Evolutionary conservation across 2,329 filamentous ascomycete genomes (phyloP), one percentile per base, ranked within the genome.

Genomic region (Fusarium albosuccineum): DNA sequence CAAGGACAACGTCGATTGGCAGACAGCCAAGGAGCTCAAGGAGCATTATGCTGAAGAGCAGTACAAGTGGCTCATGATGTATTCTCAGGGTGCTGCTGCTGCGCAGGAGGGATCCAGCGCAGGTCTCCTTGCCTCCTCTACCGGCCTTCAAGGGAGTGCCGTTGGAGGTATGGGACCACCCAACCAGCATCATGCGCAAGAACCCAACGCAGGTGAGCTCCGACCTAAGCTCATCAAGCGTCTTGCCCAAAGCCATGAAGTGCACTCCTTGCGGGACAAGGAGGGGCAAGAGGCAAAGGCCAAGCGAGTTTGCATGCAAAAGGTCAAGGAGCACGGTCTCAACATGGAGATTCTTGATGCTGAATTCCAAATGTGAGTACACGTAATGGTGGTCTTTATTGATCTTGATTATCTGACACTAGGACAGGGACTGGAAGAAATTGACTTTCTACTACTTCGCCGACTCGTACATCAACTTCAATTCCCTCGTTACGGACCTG

Each of bases 311-410:
- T 97, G 94, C 77, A 96, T 97, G 83, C 93, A 97, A 74, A 99
- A 98, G 80, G 96, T 97, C 55, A 92, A 92, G 70, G 95, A 98
- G 75, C 94, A 98, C 78, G 91, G 93, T 48, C 85, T 98, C 29
- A 94, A 97, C 73, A 98, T 99, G 96, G 96, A 99, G 79, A 98
- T 99, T 67, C 87, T 99, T 7, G 96, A 99, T 80, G 96, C 96
- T 5, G 96, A 99, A 77, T 99, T 97, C 76, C 96, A 99, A 76
- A 97, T 97, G 95, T 97, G 84, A 87, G 92, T 86, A 16, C n/a
- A 22, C 9, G 3, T 37, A 29, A 11, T 26, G 11, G 10, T 9
- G 11, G 13, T 11, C 22, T 22, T 22, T 10, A 3, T 3, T 29
- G 30, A 39, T 33, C 9, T 27, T 33, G 39, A 39, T 14, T n/a